Base-by-base conservation (phyloP, 345 rosid species). In the Syzygium grande region DNA sequence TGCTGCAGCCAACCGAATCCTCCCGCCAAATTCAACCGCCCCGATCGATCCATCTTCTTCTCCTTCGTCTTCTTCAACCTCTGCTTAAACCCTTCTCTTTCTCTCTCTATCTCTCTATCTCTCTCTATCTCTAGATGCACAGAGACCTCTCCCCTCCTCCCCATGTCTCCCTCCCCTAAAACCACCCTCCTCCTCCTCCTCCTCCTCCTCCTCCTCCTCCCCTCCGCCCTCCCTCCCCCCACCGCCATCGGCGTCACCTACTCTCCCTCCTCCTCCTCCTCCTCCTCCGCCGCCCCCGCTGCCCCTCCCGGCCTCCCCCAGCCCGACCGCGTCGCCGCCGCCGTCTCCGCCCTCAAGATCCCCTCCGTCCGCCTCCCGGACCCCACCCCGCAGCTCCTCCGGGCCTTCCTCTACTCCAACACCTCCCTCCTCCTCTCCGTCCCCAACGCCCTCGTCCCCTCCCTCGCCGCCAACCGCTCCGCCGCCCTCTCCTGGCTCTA, bases 381-480 rank as follows among this genome's bases (percentile, higher is more conserved):
- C 46, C 91, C 99, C 0, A 93, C 90, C 51, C 97, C 98, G 14
- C 59, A 89, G 25, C 86, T 96, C 85, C 89, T 95, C 87, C 96
- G 95, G 2, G 92, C 98, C 73, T 97, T 97, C 90, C 92, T 97
- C 51, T 96, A 91, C 94, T 92, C 96, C 27, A 96, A 97, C 94
- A 94, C 92, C 84, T 92, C 97, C 7, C 94, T 97, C 78, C 89
- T 97, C 88, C 98, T 97, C 89, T 94, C 97, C 80, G 91, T 97
- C 89, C 96, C 99, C n/a, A 96, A 96, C 91, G 80, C 91, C 27
- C 90, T 95, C 22, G 91, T 96, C 88, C 96, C 95, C 3, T 87
- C 95, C 49, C 87, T 96, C 77, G 97, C 99, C n/a, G 84, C 95
- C 54, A 97, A 96, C 85, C 97, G 96, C 79, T 92, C 99, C 2